Conservation (phyloP, 2,329 filamentous ascomycete species). For the Lasiodiplodia sp. region DNA sequence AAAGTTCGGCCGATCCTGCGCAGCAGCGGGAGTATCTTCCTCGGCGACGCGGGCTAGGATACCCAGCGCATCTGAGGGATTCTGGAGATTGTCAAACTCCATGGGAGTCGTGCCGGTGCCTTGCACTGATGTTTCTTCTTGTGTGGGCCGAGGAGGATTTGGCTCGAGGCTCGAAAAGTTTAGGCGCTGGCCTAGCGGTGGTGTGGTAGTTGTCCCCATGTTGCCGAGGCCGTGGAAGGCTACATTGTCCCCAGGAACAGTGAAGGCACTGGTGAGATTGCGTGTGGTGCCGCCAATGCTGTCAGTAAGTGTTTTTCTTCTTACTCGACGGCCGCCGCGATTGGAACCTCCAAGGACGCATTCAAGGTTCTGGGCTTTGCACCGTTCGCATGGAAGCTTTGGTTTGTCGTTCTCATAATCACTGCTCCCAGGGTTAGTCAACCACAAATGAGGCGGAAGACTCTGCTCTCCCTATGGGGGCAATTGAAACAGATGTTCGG, state of each 20-base stretch:
- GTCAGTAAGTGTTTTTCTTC: constrained; percentile 48
- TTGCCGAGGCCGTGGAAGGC: constrained; percentile 47
- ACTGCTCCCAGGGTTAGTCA: constrained; percentile 35
- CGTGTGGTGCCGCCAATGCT: constrained; percentile 42
- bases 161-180: constrained; percentile 22
- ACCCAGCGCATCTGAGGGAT: constrained; percentile 57
- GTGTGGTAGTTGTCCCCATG: constrained; percentile 41
- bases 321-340: constrained; percentile 65
- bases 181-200: constrained; percentile 23
- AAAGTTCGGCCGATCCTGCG: constrained; percentile 17
- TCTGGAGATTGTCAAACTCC: constrained; percentile 54
- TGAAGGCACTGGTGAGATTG: constrained; percentile 31
- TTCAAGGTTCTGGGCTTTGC: constrained; percentile 64
- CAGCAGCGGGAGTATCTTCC: constrained; percentile 32
- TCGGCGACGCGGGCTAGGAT: constrained; percentile 57
- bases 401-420: constrained; percentile 51
- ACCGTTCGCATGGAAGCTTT: constrained; percentile 63
- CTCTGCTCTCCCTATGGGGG: too few relatives aligned
- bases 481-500: too few relatives aligned
- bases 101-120: constrained; percentile 33
- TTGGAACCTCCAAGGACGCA: constrained; percentile 67
- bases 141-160: constrained; percentile 9
- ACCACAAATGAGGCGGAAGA: background rate
- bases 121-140: constrained; percentile 8
- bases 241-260: constrained; percentile 37